Evolutionary conservation across 768 basidiomycete genomes (phyloP).

Genomic region (Boletus reticuloceps): DNA sequence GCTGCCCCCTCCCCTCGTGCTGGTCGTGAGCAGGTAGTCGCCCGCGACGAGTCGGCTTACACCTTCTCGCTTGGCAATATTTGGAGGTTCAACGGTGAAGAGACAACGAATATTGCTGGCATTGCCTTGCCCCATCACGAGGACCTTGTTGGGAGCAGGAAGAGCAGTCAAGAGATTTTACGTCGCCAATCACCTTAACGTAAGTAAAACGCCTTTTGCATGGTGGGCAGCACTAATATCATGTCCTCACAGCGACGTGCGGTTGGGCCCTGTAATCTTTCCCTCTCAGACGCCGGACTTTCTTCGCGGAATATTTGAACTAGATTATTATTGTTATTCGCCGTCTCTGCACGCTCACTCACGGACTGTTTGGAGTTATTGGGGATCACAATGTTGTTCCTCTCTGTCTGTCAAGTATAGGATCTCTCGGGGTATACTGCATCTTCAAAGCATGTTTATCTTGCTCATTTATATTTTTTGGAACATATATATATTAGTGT

Average conservation of each 20-base stretch:
- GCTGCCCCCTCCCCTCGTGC: conserved; percentile 26
- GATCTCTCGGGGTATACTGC: conserved; percentile 34
- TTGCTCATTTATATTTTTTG: conserved; percentile 39
- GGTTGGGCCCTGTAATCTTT: not conserved
- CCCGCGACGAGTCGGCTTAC: conserved; percentile 27
- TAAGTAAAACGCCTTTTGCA: conserved; percentile 4
- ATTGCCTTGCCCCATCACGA: conserved; percentile 47
- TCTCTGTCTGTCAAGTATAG: conserved; percentile 22
- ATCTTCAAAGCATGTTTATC: conserved; percentile 36
- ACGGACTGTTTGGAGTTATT: conserved; percentile 33
- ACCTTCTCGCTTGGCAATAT: conserved; percentile 49
- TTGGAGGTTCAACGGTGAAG: conserved; percentile 73
- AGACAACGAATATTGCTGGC: conserved; percentile 53
- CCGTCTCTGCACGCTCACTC: conserved; percentile 21
- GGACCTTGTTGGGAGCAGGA: conserved; percentile 39
- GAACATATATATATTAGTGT: conserved; percentile 33
- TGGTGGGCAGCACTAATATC: not conserved
- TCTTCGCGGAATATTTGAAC: conserved; percentile 19
- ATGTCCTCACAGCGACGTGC: not conserved
- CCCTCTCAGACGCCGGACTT: conserved; percentile 4
- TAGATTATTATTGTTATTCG: conserved; percentile 35
- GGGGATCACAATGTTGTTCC: conserved; percentile 22
- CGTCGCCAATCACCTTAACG: conserved; percentile 29
- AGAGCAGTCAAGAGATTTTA: conserved; percentile 37
- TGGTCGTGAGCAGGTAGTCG: conserved; percentile 26